A percentile compares a stretch with the other conserved stretches of the same genome.
phyloP scores from a whole-genome alignment of 1,139 yeast genomes.

The Debaryomyces nepalensis region DNA sequence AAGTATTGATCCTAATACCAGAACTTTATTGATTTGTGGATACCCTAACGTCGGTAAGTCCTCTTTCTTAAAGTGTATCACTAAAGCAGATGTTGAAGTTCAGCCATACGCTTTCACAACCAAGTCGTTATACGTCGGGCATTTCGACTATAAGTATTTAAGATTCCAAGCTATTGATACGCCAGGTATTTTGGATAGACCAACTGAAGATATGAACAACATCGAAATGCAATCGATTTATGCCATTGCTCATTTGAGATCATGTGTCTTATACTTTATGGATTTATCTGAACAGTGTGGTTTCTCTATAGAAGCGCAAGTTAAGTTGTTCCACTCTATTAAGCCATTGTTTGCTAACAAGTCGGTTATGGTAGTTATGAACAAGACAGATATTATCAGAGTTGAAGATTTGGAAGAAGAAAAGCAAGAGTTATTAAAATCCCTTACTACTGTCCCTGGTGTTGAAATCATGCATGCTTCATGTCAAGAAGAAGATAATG shows the following conservation, averaged over 20 bases:
- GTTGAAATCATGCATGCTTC: constrained; percentile 94
- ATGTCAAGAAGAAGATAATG: constrained; percentile 92
- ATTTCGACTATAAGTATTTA: constrained; percentile 94
- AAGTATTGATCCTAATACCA: constrained; percentile 96
- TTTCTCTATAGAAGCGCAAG: constrained; percentile 95
- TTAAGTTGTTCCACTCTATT: constrained; percentile 92
- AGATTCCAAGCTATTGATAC: constrained; percentile 99
- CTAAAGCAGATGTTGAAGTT: constrained; percentile 98
- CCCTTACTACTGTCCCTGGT: constrained; percentile 67
- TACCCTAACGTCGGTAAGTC: constrained; percentile 99
- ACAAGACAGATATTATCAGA: constrained; percentile 88
- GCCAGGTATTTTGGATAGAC: constrained; percentile 98
- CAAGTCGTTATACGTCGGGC: constrained; percentile 93
- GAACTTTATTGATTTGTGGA: constrained; percentile 96
- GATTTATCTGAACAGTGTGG: constrained; percentile 99
- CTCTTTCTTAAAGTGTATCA: constrained; percentile 87
- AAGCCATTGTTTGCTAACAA: constrained; percentile 97
- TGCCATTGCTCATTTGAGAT: constrained; percentile 97
- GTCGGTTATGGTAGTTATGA: constrained; percentile 92
- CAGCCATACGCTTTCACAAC: constrained; percentile 99
- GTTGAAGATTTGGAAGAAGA: constrained; percentile 82
- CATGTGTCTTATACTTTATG: constrained; percentile 96
- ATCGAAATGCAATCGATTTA: constrained; percentile 99
- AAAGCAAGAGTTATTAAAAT: constrained; percentile 70
- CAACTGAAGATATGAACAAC: constrained; percentile 99